phyloP scores from a whole-genome alignment of 176 grass and related monocot species.

The Metroxylon sagu region DNA sequence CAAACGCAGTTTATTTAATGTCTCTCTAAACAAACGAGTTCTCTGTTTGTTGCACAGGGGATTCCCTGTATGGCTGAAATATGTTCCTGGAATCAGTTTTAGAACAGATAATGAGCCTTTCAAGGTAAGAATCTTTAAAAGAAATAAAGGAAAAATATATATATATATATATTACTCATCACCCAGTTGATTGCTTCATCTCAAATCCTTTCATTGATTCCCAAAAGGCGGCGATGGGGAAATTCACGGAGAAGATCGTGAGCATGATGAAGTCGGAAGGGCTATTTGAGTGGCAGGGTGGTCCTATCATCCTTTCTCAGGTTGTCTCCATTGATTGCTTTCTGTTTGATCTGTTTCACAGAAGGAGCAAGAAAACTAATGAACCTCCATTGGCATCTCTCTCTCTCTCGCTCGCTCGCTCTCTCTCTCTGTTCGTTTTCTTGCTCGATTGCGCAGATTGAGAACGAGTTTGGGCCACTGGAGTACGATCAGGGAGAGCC shows the following conservation, averaged over 20 bases:
- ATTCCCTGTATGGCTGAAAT: conserved; percentile 98
- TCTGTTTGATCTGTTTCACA: too few species aligned
- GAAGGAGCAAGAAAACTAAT: too few species aligned
- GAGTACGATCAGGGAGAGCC: conserved; percentile 93
- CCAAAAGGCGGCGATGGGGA: conserved; percentile 79
- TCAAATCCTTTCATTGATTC: conserved; percentile 7
- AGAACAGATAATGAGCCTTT: conserved; percentile 98
- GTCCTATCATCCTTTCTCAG: conserved; percentile 95
- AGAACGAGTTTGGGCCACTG: conserved; percentile 91
- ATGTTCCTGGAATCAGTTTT: conserved; percentile 89
- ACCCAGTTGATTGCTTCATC: not conserved
- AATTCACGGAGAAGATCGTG: conserved; percentile 84
- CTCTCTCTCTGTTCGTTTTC: not conserved
- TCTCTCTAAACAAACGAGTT: not conserved
- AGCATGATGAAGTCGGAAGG: conserved; percentile 89
- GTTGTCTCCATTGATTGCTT: conserved; percentile 7
- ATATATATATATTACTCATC: too few species aligned
- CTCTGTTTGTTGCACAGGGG: conserved; percentile 36
- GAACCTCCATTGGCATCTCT: not conserved
- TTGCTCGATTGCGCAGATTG: conserved; percentile 52
- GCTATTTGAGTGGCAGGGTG: conserved; percentile 91
- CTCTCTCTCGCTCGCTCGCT: not conserved
- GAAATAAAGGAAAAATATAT: too few species aligned
- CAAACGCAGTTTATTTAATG: too few species aligned
- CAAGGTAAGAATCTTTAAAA: conserved; percentile 43